Percentiles rank a stretch among this genome's conserved stretches.
Conservation (phyloP, 2,329 filamentous ascomycete genomes). For the Botrytis medusae region DNA sequence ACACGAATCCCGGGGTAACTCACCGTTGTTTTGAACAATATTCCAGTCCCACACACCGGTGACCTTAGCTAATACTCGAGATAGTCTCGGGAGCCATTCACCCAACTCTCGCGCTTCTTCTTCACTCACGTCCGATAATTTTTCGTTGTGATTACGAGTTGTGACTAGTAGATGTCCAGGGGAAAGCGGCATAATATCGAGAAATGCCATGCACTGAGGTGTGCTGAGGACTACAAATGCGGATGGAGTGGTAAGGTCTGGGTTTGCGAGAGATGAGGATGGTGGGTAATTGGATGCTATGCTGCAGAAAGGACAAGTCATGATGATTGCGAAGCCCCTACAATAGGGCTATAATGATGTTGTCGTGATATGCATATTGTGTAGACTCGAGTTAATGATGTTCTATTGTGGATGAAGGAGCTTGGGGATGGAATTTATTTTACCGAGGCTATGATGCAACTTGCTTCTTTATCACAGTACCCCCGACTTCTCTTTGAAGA, state of each 20-base stretch:
- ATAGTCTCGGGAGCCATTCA: constrained; percentile 67
- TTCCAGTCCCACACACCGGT: constrained; percentile 86
- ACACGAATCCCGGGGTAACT: constrained; percentile 27
- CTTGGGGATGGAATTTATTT: constrained; percentile 12
- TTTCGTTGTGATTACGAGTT: constrained; percentile 73
- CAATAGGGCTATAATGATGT: constrained; percentile 19
- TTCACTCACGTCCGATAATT: constrained; percentile 68
- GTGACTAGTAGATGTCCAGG: constrained; percentile 81
- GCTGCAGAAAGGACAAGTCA: constrained; percentile 60
- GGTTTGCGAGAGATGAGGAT: constrained; percentile 44
- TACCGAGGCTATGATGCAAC: constrained; percentile 16
- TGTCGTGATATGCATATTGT: constrained; percentile 27
- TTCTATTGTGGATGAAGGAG: constrained; percentile 9
- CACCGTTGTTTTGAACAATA: constrained; percentile 90
- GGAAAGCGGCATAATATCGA: constrained; percentile 89
- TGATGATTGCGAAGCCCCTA: constrained; percentile 17
- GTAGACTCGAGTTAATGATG: not conserved
- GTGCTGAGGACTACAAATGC: constrained; percentile 73
- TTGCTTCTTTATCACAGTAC: constrained; percentile 4
- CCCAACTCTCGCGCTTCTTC: constrained; percentile 67
- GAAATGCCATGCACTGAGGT: constrained; percentile 75
- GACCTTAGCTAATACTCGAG: constrained; percentile 65
- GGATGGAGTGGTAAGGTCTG: constrained; percentile 42
- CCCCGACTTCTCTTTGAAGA: not conserved
- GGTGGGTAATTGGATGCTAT: constrained; percentile 54